These are phyloP conservation scores for Ajuga chamaepitys DNA, from an alignment of 257 asterid species.

Conservation along the genomic window DNA sequence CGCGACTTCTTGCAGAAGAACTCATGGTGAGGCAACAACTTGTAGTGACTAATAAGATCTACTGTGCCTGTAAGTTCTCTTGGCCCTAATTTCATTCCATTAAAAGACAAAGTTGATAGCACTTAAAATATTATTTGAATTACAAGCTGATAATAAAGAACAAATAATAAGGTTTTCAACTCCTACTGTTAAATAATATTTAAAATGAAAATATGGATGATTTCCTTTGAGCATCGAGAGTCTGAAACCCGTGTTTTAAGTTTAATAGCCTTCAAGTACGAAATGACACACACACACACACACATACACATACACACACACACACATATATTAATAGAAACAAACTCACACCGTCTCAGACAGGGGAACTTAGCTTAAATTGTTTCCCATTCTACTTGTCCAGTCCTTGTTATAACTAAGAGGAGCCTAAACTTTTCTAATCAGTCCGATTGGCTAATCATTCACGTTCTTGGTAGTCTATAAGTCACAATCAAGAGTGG, in stretches of 20 bases:
- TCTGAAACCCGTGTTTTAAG: not conserved
- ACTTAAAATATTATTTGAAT: not conserved
- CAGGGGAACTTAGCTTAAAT: not conserved
- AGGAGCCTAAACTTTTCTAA: not conserved
- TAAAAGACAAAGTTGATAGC: conserved; percentile 1
- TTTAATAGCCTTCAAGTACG: not conserved
- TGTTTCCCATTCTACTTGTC: not conserved
- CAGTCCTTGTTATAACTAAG: not conserved
- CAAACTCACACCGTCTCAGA: not conserved
- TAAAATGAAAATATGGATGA: not conserved
- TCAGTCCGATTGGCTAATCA: not conserved
- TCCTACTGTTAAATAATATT: not conserved
- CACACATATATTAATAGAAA: not conserved
- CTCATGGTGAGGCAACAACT: conserved; percentile 38
- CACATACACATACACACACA: not conserved
- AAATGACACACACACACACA: not conserved
- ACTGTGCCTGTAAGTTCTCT: conserved; percentile 45
- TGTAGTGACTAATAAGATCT: conserved; percentile 45
- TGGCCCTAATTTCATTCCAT: conserved; percentile 27
- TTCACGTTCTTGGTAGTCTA: not conserved
- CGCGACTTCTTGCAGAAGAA: conserved; percentile 46
- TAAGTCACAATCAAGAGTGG: not conserved
- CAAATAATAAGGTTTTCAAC: not conserved
- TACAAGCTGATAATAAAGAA: not conserved
- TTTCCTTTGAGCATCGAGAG: not conserved